These are phyloP conservation scores for Saccharata proteae DNA, from an alignment of 2,329 filamentous ascomycete species.

Conservation along the genomic window DNA sequence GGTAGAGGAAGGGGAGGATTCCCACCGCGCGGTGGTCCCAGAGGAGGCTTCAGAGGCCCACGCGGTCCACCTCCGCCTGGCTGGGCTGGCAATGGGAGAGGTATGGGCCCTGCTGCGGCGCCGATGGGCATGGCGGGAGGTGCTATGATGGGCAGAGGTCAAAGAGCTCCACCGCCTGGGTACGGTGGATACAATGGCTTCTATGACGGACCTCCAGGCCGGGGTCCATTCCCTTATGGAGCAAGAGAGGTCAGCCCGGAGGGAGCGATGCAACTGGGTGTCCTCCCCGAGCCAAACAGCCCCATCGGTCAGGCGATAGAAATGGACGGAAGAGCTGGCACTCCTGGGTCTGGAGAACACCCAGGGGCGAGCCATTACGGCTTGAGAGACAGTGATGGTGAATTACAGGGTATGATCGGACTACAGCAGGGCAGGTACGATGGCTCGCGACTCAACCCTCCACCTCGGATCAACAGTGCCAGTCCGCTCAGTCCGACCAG, in stretches of 20 bases:
- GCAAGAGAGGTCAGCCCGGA: slow-evolving; percentile 27
- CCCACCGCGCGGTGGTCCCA: slow-evolving; percentile 21
- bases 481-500: slow-evolving; percentile 47
- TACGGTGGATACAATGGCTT: slow-evolving; percentile 26
- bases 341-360: slow-evolving; percentile 13
- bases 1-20: slow-evolving; percentile 13
- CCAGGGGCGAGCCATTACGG: slow-evolving; percentile 22
- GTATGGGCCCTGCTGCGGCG: slow-evolving; percentile 20
- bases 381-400: slow-evolving; percentile 51
- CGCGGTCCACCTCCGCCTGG: slow-evolving; percentile 24
- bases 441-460: slow-evolving; percentile 17
- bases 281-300: slow-evolving; percentile 10
- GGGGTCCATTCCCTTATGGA: slow-evolving; percentile 22
- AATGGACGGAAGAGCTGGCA: slow-evolving; percentile 53
- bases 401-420: slow-evolving; percentile 62
- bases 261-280: too few relatives aligned
- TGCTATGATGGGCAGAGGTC: slow-evolving; percentile 30
- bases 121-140: slow-evolving; percentile 12
- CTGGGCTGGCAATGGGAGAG: slow-evolving; percentile 23
- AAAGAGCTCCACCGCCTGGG: slow-evolving; percentile 30
- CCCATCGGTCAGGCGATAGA: slow-evolving; percentile 58
- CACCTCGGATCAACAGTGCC: slow-evolving; percentile 26
- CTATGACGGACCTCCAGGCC: slow-evolving; percentile 27
- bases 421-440: slow-evolving; percentile 44
- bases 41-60: slow-evolving; percentile 19